Percentiles rank a stretch among this genome's conserved stretches.
Evolutionary conservation across 1,139 yeast species (phyloP).

Genomic region (Pichia sp.): DNA sequence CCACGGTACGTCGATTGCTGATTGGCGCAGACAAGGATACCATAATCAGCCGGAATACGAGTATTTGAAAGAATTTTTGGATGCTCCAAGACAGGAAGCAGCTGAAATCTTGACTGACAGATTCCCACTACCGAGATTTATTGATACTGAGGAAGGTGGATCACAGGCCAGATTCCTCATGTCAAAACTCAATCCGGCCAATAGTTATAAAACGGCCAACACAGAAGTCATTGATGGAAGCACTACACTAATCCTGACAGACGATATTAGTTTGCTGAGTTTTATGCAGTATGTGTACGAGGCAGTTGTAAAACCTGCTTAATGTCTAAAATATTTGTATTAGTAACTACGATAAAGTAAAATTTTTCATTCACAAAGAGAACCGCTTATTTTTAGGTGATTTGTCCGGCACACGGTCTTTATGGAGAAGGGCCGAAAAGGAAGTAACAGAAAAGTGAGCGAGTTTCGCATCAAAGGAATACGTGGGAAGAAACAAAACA

Average conservation of each 20-base stretch:
- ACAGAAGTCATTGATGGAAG: slow-evolving; percentile 1
- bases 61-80: slow-evolving; percentile 51
- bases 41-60: slow-evolving; percentile 59
- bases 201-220: slow-evolving; percentile 36
- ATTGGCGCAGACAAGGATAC: slow-evolving; percentile 62
- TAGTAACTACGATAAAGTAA: too few species aligned
- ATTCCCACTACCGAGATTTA: slow-evolving; percentile 65
- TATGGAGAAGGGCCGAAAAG: too few species aligned
- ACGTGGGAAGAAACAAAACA: too few species aligned
- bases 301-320: slow-evolving; percentile 22
- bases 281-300: slow-evolving; percentile 53
- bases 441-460: too few species aligned
- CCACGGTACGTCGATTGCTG: slow-evolving; percentile 62
- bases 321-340: background rate
- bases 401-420: too few species aligned
- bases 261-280: slow-evolving; percentile 61
- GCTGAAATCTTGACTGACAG: slow-evolving; percentile 58
- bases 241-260: slow-evolving; percentile 48
- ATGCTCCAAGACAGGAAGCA: slow-evolving; percentile 61
- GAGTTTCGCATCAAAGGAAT: too few species aligned
- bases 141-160: slow-evolving; percentile 71
- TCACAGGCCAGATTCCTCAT: slow-evolving; percentile 71
- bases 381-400: too few species aligned
- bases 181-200: slow-evolving; percentile 69
- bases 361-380: too few species aligned